Conservation (phyloP, 1,284 basidiomycete genomes). For the Veloporphyrellus conicus region DNA sequence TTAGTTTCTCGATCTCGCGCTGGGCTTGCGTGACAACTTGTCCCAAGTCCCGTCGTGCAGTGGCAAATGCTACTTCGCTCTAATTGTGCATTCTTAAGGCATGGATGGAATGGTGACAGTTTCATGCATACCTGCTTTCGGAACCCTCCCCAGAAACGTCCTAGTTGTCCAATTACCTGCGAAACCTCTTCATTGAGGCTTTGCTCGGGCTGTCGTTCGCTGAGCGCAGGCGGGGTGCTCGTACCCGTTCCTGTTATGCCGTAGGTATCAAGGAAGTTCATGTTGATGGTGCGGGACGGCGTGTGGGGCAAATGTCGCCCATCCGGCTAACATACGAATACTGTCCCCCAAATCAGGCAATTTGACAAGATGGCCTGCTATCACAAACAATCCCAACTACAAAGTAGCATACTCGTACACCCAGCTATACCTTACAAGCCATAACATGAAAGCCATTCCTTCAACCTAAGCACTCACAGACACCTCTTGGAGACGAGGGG, state of each 20-base stretch:
- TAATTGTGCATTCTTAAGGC: constrained; percentile 30
- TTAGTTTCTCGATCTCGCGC: constrained; percentile 69
- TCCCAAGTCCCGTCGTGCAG: constrained; percentile 72
- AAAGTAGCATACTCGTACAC: constrained; percentile 18
- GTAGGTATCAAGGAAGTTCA: constrained; percentile 73
- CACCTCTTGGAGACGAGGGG: constrained; percentile 11
- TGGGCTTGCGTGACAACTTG: constrained; percentile 80
- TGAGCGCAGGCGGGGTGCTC: constrained; percentile 43
- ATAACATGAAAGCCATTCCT: neutral
- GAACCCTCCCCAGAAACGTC: constrained; percentile 84
- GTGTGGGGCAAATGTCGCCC: neutral
- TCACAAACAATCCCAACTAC: neutral
- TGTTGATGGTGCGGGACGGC: constrained; percentile 30
- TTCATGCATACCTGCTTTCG: constrained; percentile 68
- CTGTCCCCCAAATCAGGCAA: constrained; percentile 16
- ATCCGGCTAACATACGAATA: neutral
- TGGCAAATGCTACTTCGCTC: constrained; percentile 72
- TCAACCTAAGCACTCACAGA: constrained; percentile 19
- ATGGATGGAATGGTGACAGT: neutral
- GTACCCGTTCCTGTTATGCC: constrained; percentile 46
- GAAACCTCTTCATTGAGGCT: constrained; percentile 81
- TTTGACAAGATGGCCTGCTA: neutral
- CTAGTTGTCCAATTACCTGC: constrained; percentile 81
- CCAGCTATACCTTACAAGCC: neutral
- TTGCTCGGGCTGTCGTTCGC: constrained; percentile 46